These are phyloP conservation scores for Calvatia gigantea DNA, from an alignment of 768 basidiomycete genomes.

Conservation along the genomic window DNA sequence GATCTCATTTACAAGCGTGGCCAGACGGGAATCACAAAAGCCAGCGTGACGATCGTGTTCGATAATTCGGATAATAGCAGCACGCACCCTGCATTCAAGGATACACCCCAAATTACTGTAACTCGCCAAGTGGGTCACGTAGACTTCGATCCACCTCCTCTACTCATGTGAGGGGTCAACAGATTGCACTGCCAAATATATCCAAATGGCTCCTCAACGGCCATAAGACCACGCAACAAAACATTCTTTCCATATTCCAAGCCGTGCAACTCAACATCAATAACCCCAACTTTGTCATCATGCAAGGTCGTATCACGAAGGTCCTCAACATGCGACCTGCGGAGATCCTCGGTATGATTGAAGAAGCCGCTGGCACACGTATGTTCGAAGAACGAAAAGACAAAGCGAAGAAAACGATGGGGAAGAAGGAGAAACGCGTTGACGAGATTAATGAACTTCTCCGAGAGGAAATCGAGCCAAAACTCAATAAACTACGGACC, in stretches of 20 bases:
- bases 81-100: slow-evolving; percentile 80
- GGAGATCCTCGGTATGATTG: slow-evolving; percentile 97
- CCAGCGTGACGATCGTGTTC: slow-evolving; percentile 97
- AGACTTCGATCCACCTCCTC: neutral
- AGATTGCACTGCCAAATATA: slow-evolving; percentile 92
- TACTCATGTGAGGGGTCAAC: neutral
- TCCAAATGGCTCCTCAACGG: slow-evolving; percentile 96
- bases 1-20: slow-evolving; percentile 99
- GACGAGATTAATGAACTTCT: slow-evolving; percentile 82
- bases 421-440: slow-evolving; percentile 94
- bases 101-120: slow-evolving; percentile 87
- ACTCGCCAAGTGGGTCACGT: slow-evolving; percentile 78
- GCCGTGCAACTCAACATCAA: slow-evolving; percentile 98
- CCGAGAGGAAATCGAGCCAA: slow-evolving; percentile 89
- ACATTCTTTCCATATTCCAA: slow-evolving; percentile 89
- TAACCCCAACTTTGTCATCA: slow-evolving; percentile 98
- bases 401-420: slow-evolving; percentile 93
- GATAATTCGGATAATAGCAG: slow-evolving; percentile 90
- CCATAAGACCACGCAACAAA: slow-evolving; percentile 84
- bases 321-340: slow-evolving; percentile 98
- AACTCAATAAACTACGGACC: slow-evolving; percentile 82
- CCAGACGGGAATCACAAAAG: slow-evolving; percentile 94
- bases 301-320: slow-evolving; percentile 99
- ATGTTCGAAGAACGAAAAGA: slow-evolving; percentile 99
- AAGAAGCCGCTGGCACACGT: slow-evolving; percentile 96